These are phyloP conservation scores for Alternaria burnsii DNA, from an alignment of 2,329 filamentous ascomycete species.

Conservation along the genomic window DNA sequence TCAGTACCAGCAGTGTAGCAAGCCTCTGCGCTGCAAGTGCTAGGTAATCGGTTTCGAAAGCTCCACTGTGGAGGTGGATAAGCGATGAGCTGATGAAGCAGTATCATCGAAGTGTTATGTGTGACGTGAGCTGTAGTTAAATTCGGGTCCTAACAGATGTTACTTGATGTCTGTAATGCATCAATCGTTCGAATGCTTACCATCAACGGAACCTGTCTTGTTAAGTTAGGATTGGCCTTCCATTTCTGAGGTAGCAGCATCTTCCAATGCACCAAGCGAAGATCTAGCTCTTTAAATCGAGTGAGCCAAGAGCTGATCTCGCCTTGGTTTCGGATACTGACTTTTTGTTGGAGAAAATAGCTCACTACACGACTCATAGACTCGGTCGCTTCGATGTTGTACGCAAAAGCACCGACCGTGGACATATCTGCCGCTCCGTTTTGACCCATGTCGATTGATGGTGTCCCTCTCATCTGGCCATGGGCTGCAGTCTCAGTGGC, in stretches of 20 bases:
- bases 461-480: background rate
- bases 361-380: slow-evolving; percentile 31
- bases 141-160: slow-evolving; percentile 16
- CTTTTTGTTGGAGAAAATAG: slow-evolving; percentile 32
- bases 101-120: slow-evolving; percentile 28
- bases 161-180: background rate
- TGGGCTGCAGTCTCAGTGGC: background rate
- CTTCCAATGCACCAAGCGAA: slow-evolving; percentile 32
- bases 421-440: slow-evolving; percentile 24
- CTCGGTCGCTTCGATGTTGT: slow-evolving; percentile 32
- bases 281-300: slow-evolving; percentile 32
- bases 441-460: background rate
- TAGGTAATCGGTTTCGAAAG: slow-evolving; percentile 22
- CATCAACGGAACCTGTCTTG: slow-evolving; percentile 24
- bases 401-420: slow-evolving; percentile 29
- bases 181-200: background rate
- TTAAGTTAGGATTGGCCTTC: slow-evolving; percentile 33
- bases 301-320: slow-evolving; percentile 31
- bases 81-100: slow-evolving; percentile 28
- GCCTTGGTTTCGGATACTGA: slow-evolving; percentile 20
- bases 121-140: slow-evolving; percentile 30
- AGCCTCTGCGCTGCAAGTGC: slow-evolving; percentile 25
- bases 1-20: slow-evolving; percentile 26
- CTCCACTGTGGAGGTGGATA: slow-evolving; percentile 26
- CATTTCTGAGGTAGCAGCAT: slow-evolving; percentile 33